Evolutionary conservation across 1,284 basidiomycete genomes (phyloP).

Genomic region (Microbotryum scabiosae): DNA sequence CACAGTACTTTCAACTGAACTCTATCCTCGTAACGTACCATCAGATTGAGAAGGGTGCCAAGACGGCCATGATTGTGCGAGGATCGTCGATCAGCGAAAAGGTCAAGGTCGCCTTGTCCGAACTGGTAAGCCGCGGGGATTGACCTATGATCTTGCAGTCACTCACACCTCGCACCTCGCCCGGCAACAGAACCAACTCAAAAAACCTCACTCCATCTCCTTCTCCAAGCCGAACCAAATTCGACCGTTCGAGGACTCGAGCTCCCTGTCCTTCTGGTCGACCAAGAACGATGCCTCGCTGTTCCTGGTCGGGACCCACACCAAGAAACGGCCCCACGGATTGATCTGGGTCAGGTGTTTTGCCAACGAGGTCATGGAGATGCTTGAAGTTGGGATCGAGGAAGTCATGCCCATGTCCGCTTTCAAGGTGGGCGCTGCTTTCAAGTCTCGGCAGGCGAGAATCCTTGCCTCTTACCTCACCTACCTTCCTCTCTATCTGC

Average conservation of each 20-base stretch:
- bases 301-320: conserved; percentile 83
- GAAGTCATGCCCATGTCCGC: conserved; percentile 65
- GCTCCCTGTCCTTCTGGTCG: conserved; percentile 85
- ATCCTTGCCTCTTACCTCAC: background rate
- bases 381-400: conserved; percentile 87
- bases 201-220: conserved; percentile 76
- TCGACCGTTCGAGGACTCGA: conserved; percentile 75
- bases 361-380: conserved; percentile 79
- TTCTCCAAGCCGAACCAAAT: conserved; percentile 82
- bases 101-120: conserved; percentile 73
- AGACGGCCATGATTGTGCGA: conserved; percentile 78
- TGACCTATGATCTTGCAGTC: background rate
- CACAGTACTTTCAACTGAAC: no score
- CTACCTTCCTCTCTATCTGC: background rate
- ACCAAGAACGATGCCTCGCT: conserved; percentile 89
- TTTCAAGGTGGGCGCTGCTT: conserved; percentile 59
- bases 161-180: background rate
- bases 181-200: conserved; percentile 67
- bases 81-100: conserved; percentile 77
- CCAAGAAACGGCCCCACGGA: conserved; percentile 89
- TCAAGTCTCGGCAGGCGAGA: no score
- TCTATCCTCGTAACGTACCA: no score
- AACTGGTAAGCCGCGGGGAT: conserved; percentile 55
- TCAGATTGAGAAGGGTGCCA: conserved; percentile 56
- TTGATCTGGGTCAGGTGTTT: conserved; percentile 82